Percentiles rank a stretch among this genome's conserved stretches.
Conservation (phyloP, 371 early-diverging fungal genomes). For the Phascolomyces articulosus region DNA sequence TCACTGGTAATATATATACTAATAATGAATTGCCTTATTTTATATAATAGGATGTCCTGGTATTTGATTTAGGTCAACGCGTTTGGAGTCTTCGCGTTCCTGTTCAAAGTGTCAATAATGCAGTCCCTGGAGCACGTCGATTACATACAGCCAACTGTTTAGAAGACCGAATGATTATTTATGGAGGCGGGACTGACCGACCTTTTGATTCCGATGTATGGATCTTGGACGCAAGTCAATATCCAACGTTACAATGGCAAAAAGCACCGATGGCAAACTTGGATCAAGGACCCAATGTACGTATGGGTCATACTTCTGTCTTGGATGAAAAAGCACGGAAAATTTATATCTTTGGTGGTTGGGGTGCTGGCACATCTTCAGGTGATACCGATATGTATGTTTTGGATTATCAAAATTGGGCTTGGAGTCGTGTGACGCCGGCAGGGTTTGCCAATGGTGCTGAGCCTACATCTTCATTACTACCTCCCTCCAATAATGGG, state of each 20-base stretch:
- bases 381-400: conserved; percentile 33
- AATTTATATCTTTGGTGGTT: conserved; percentile 40
- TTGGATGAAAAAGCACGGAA: conserved; percentile 26
- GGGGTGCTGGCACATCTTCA: conserved; percentile 27
- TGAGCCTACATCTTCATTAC: neutral
- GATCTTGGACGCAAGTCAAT: conserved; percentile 41
- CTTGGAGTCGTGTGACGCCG: conserved; percentile 30
- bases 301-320: conserved; percentile 53
- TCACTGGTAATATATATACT: neutral
- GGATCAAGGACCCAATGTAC: conserved; percentile 29
- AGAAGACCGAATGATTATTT: conserved; percentile 45
- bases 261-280: conserved; percentile 23
- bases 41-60: conserved; percentile 19
- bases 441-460: neutral
- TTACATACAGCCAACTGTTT: conserved; percentile 49
- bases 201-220: conserved; percentile 49
- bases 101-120: conserved; percentile 17
- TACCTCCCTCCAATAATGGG: neutral
- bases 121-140: conserved; percentile 40
- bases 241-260: conserved; percentile 40
- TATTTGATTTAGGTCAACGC: conserved; percentile 29
- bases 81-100: conserved; percentile 43
- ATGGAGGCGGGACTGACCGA: conserved; percentile 47
- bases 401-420: conserved; percentile 26
- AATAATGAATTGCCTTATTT: neutral